Conservation (phyloP, 2,329 filamentous ascomycete genomes). For the Blumeriella jaapii region DNA sequence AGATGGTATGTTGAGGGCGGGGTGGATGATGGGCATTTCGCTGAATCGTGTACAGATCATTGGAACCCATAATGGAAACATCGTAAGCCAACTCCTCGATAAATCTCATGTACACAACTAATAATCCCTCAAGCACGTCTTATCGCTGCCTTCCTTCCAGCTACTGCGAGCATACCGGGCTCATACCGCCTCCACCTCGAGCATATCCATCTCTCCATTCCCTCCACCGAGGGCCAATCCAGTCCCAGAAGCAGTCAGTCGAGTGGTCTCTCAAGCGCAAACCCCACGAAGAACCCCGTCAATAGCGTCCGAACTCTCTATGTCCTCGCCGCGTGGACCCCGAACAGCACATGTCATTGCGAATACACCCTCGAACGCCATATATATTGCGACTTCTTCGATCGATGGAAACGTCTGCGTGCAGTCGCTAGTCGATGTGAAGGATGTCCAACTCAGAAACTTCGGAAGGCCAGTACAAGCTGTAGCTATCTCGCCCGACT, state of each 20-base stretch:
- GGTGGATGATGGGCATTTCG: slow-evolving; percentile 1
- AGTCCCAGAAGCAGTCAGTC: slow-evolving; percentile 29
- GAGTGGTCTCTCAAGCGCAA: slow-evolving; percentile 25
- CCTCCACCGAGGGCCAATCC: slow-evolving; percentile 44
- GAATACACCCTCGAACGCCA: slow-evolving; percentile 73
- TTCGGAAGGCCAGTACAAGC: slow-evolving; percentile 88
- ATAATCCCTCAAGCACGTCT: slow-evolving; percentile 53
- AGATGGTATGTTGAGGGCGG: slow-evolving; percentile 59
- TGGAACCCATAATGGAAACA: slow-evolving; percentile 93
- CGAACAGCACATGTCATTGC: slow-evolving; percentile 46
- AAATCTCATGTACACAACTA: slow-evolving; percentile 14
- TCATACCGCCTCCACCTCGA: slow-evolving; percentile 83
- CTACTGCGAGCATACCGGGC: slow-evolving; percentile 79
- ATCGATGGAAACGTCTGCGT: slow-evolving; percentile 95
- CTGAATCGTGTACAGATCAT: slow-evolving; percentile 51
- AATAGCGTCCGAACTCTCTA: slow-evolving; percentile 35
- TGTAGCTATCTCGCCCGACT: slow-evolving; percentile 90
- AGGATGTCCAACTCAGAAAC: slow-evolving; percentile 84
- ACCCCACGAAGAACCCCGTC: slow-evolving; percentile 29
- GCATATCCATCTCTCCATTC: slow-evolving; percentile 80
- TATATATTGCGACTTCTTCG: slow-evolving; percentile 86
- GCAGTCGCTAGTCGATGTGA: slow-evolving; percentile 72
- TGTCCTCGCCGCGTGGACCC: slow-evolving; percentile 39
- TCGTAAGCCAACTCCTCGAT: slow-evolving; percentile 45
- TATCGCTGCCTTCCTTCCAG: slow-evolving; percentile 73